Percentiles rank a stretch among this genome's conserved stretches.
phyloP scores from a whole-genome alignment of 371 early-diverging fungal genomes.

The Apophysomyces variabilis region DNA sequence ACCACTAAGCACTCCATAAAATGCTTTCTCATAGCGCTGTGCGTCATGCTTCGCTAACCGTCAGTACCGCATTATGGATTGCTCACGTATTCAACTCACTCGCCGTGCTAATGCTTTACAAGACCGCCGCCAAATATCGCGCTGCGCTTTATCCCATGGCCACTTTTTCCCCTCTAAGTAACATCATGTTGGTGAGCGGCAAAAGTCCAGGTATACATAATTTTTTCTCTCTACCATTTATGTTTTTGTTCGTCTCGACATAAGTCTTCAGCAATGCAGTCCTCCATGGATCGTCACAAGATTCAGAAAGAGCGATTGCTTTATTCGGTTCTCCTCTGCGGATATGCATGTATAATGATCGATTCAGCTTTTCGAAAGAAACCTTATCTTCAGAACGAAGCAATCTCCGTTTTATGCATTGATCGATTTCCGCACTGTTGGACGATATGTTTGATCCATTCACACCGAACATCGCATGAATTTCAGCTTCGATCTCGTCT shows the following conservation, averaged over 20 bases:
- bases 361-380: constrained; percentile 1
- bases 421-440: not conserved
- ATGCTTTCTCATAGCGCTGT: constrained; percentile 15
- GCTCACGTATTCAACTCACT: not conserved
- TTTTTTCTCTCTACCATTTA: not conserved
- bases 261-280: constrained; percentile 9
- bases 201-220: not conserved
- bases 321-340: constrained; percentile 6
- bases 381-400: not conserved
- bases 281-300: constrained; percentile 10
- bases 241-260: not conserved
- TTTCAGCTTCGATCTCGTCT: constrained; percentile 22
- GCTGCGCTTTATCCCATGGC: constrained; percentile 13
- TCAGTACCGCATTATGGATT: not conserved
- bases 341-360: constrained; percentile 7
- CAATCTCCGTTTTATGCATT: not conserved
- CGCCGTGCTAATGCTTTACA: not conserved
- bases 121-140: constrained; percentile 14
- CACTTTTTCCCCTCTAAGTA: constrained; percentile 3
- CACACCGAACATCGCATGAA: not conserved
- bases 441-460: constrained; percentile 12
- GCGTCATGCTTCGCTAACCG: not conserved
- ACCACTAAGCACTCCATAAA: constrained; percentile 8
- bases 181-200: not conserved
- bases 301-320: not conserved